phyloP scores from a whole-genome alignment of 2,329 filamentous ascomycete species.

The Curvularia eragrostidis region DNA sequence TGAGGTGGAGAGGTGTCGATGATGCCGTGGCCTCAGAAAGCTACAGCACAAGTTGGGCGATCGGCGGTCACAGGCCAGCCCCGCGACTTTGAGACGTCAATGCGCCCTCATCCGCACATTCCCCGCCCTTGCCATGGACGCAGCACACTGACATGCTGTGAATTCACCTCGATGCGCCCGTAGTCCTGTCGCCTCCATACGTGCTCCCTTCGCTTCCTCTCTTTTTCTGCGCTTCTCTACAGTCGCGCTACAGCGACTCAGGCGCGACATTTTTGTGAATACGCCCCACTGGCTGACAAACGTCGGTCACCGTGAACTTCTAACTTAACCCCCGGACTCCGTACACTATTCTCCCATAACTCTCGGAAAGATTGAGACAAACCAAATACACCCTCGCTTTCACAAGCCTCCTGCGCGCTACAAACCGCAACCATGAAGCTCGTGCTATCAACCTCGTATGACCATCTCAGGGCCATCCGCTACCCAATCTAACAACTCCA shows the following conservation, averaged over 20 bases:
- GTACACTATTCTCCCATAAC: not conserved
- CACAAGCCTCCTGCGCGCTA: not conserved
- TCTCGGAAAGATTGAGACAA: not conserved
- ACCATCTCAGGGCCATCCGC: conserved; percentile 17
- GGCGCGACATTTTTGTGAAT: conserved; percentile 8
- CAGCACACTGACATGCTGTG: not conserved
- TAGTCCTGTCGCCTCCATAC: not conserved
- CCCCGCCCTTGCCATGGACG: conserved; percentile 10
- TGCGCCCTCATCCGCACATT: conserved; percentile 22
- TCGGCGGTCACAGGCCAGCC: conserved; percentile 30
- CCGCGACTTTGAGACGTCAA: conserved; percentile 33
- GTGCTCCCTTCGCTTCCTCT: not conserved
- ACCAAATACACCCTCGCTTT: not conserved
- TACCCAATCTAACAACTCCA: conserved; percentile 62
- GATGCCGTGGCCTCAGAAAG: conserved; percentile 8
- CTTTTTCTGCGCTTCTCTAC: not conserved
- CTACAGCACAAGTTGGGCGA: conserved; percentile 20
- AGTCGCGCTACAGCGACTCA: not conserved
- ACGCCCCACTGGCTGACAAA: conserved; percentile 33
- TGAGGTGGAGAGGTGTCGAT: conserved; percentile 15
- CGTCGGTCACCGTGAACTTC: conserved; percentile 10
- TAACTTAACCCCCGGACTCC: not conserved
- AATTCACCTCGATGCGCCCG: conserved; percentile 1
- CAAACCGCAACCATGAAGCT: conserved; percentile 70
- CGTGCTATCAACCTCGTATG: conserved; percentile 85